Conservation (phyloP, 2,329 filamentous ascomycete genomes). For the Cladophialophora exuberans region DNA sequence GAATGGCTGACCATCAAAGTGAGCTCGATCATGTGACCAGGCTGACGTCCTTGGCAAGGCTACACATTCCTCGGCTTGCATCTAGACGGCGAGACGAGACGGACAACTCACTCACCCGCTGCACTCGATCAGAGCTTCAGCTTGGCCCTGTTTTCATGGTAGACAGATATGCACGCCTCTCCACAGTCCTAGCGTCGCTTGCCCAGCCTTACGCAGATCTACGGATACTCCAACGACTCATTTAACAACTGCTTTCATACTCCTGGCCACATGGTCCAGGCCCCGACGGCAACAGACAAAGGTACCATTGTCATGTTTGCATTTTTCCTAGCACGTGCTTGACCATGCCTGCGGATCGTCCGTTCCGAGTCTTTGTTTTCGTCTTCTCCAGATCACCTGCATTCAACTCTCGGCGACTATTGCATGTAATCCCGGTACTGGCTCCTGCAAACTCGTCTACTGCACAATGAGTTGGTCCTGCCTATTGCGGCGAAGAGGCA, state of each 20-base stretch:
- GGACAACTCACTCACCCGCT: no score
- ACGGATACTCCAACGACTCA: neutral
- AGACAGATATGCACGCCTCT: no score
- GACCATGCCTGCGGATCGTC: constrained; percentile 5
- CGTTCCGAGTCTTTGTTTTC: constrained; percentile 11
- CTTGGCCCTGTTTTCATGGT: neutral
- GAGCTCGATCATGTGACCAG: neutral
- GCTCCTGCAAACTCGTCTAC: neutral
- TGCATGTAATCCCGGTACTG: neutral
- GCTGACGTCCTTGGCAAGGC: neutral
- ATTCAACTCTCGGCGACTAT: neutral
- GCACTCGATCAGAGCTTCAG: no score
- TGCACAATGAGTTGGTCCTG: neutral
- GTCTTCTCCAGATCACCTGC: constrained; percentile 9
- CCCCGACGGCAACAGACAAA: constrained; percentile 11
- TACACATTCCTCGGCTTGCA: neutral
- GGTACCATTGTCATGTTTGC: constrained; percentile 8
- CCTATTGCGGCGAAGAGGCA: constrained; percentile 18
- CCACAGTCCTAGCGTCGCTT: neutral
- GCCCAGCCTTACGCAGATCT: neutral
- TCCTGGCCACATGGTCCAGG: constrained; percentile 4
- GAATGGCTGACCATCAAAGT: no score
- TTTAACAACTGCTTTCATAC: neutral
- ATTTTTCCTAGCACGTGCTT: constrained; percentile 18
- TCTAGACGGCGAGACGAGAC: no score